A percentile compares a stretch with the other conserved stretches of the same genome.
These are phyloP conservation scores for Gracilaria domingensis DNA, from an alignment of 23 red algal genomes.

Conservation along the genomic window DNA sequence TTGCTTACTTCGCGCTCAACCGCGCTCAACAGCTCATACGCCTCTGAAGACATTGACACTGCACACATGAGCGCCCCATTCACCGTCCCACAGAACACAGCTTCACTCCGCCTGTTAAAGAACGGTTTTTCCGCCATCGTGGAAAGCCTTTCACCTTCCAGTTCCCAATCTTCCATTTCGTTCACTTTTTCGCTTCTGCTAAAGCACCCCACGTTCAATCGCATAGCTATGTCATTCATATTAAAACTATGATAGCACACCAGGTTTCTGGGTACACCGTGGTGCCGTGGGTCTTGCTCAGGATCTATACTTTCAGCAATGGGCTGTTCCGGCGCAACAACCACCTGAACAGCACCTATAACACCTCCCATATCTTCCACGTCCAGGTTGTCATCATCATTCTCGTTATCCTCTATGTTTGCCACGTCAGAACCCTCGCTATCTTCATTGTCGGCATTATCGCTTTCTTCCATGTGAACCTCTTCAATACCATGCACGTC, in stretches of 20 bases:
- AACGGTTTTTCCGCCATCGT: slow-evolving; percentile 13
- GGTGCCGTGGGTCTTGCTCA: slow-evolving; percentile 18
- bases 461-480: neutral
- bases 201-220: slow-evolving; percentile 45
- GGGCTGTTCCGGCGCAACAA: neutral
- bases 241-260: slow-evolving; percentile 66
- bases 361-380: neutral
- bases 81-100: slow-evolving; percentile 62
- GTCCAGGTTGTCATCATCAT: too few relatives aligned
- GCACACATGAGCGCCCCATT: slow-evolving; percentile 55
- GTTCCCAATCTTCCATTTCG: slow-evolving; percentile 40
- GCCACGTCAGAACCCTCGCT: neutral
- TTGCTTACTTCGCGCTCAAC: slow-evolving; percentile 46
- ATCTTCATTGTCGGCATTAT: neutral
- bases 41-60: slow-evolving; percentile 34
- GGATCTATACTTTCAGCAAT: slow-evolving; percentile 2
- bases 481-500: neutral
- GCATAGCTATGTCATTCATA: slow-evolving; percentile 49
- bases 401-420: neutral
- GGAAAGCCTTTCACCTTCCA: slow-evolving; percentile 21
- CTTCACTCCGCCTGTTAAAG: neutral
- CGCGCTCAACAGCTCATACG: slow-evolving; percentile 38
- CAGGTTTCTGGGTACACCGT: slow-evolving; percentile 46
- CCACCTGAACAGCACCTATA: neutral
- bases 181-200: slow-evolving; percentile 38